Percentiles rank a stretch among this genome's conserved stretches.
phyloP scores from a whole-genome alignment of 805 yeast genomes.

The Ogataea pini region DNA sequence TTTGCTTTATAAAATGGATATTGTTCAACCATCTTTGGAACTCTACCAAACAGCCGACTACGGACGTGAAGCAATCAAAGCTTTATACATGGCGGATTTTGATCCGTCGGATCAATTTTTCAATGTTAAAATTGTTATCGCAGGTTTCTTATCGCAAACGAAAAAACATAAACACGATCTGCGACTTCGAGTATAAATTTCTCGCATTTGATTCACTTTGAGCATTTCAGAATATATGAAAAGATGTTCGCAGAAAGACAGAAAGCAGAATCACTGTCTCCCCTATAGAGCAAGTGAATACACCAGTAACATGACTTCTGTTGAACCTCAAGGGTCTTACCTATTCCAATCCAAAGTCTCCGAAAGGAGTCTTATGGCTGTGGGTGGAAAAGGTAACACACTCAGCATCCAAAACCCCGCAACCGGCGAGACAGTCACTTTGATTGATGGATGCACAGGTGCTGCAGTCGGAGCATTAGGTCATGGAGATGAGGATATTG shows the following conservation, averaged over 20 bases:
- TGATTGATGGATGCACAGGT: constrained; percentile 50
- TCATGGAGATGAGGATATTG: constrained; percentile 42
- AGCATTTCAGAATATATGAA: too few relatives aligned
- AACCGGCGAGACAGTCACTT: constrained; percentile 37
- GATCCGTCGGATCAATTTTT: background rate
- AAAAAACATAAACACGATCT: background rate
- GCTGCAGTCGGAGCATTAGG: constrained; percentile 56
- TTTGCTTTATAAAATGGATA: too few relatives aligned
- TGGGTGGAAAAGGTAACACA: constrained; percentile 42
- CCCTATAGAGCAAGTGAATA: too few relatives aligned
- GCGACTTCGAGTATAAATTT: too few relatives aligned
- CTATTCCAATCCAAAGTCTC: constrained; percentile 43
- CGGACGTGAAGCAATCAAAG: too few relatives aligned
- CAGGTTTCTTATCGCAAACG: background rate
- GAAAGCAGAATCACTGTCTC: too few relatives aligned
- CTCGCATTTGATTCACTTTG: too few relatives aligned
- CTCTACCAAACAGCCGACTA: too few relatives aligned
- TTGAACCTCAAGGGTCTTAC: constrained; percentile 26
- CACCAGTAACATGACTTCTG: constrained; percentile 4
- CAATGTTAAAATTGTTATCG: background rate
- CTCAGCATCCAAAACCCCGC: constrained; percentile 43
- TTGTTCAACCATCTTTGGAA: too few relatives aligned
- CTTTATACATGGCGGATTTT: too few relatives aligned
- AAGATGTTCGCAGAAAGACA: too few relatives aligned
- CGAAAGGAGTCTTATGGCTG: constrained; percentile 36